Evolutionary conservation across 331 rosid genomes (phyloP).

Genomic region (Erythrophleum ivorense): DNA sequence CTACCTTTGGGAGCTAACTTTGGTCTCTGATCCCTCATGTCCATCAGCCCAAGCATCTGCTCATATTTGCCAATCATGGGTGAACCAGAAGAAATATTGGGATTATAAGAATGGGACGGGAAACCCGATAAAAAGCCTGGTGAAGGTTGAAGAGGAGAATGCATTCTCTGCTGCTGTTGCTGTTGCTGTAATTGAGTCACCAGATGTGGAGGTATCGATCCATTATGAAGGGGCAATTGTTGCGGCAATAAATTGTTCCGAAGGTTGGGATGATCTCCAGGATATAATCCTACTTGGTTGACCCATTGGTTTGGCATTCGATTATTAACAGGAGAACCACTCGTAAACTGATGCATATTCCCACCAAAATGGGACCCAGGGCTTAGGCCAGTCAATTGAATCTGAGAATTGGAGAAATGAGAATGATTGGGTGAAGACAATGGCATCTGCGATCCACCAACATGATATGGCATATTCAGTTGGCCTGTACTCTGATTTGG

Average conservation of each 20-base stretch:
- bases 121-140: conserved; percentile 63
- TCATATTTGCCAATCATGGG: conserved; percentile 75
- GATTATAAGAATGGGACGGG: conserved; percentile 67
- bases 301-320: conserved; percentile 69
- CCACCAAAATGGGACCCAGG: conserved; percentile 74
- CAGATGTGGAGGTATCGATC: conserved; percentile 71
- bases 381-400: conserved; percentile 65
- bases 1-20: conserved; percentile 65
- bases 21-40: conserved; percentile 82
- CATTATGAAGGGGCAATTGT: conserved; percentile 69
- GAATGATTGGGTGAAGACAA: conserved; percentile 65
- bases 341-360: conserved; percentile 60
- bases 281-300: conserved; percentile 61
- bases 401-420: conserved; percentile 63
- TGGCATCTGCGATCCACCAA: conserved; percentile 69
- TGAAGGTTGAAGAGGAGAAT: conserved; percentile 65
- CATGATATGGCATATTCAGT: conserved; percentile 62
- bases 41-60: conserved; percentile 76
- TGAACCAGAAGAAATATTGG: conserved; percentile 63
- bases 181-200: conserved; percentile 76
- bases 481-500: conserved; percentile 74
- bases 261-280: conserved; percentile 69
- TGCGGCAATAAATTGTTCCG: conserved; percentile 70
- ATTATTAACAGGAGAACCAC: conserved; percentile 62
- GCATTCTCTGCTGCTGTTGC: conserved; percentile 73